Evolutionary conservation across 169 alveolate genomes (phyloP), one percentile per base, ranked within the genome.

Genomic region (Plasmodium inui): DNA sequence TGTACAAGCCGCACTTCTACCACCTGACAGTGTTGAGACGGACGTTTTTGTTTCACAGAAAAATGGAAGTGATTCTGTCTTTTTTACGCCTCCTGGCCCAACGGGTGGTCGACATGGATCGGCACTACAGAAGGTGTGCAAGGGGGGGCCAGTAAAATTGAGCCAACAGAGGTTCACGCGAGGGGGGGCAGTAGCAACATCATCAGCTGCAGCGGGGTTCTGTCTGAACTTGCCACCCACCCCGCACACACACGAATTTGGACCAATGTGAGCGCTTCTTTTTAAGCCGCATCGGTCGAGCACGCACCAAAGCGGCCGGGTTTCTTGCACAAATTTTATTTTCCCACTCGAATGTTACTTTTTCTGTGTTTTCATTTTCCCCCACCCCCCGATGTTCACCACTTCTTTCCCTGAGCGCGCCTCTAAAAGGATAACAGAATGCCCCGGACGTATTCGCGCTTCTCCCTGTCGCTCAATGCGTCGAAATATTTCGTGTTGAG

Each of bases 1-100:
- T 89, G 80, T 89, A 89, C 71, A 57, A 34, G 46, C 89, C 94
- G 8, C 90, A 89, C 82, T 89, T 89, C 71, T 89, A 89, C 78
- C 82, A 89, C 37, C 61, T 89, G 39, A 89, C 83, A 78, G 50
- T 89, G 80, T 79, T 89, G 53, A 89, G 82, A 89, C 79, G 82
- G n/a, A 34, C 53, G 14, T 78, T 79, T 78, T 9, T 89, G 28
- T 79, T 79, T 89, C 44, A 89, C 72, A 32, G 22, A 0, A 89
- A 89, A 89, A 79, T 89, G 94, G 10, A 89, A 79, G 71, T 67
- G 17, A 89, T 89, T 19, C 19, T 61, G 72, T 0, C 44, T 53
- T 80, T 89, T 57, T 79, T 89, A 19, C 71, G 72, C 55, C 53
- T 37, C 19, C 14, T 79, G 73, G 84, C 90, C 46, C 50, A 44